These are phyloP conservation scores for Nannizziopsis barbatae DNA, from an alignment of 2,329 filamentous ascomycete species.

Conservation along the genomic window DNA sequence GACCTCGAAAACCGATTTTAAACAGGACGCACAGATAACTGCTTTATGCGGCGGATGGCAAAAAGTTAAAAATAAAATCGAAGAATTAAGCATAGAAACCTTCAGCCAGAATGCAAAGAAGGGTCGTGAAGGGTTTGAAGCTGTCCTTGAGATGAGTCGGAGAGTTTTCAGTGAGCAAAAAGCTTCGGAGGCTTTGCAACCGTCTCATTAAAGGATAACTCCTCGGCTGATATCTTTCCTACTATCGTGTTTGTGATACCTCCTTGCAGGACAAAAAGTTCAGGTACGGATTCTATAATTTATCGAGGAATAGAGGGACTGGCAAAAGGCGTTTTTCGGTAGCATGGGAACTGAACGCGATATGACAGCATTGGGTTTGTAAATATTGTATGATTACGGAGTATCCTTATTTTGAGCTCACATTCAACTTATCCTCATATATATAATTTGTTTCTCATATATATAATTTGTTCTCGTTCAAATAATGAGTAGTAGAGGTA, in stretches of 20 bases:
- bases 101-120: slow-evolving; percentile 87
- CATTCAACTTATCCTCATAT: background rate
- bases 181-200: slow-evolving; percentile 42
- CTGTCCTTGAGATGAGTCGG: slow-evolving; percentile 84
- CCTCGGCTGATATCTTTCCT: background rate
- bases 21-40: slow-evolving; percentile 83
- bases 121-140: slow-evolving; percentile 89
- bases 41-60: slow-evolving; percentile 95
- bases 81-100: slow-evolving; percentile 76
- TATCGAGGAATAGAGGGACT: background rate
- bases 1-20: slow-evolving; percentile 60
- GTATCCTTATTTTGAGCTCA: background rate
- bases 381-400: slow-evolving; percentile 10
- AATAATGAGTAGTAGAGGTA: too few species aligned
- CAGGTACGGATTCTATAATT: too few species aligned
- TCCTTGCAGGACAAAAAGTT: slow-evolving; percentile 1
- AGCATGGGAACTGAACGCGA: slow-evolving; percentile 2
- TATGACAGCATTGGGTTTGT: slow-evolving; percentile 8
- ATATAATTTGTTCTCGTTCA: too few species aligned
- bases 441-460: too few species aligned
- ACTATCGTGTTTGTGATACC: background rate
- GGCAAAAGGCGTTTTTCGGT: slow-evolving; percentile 2
- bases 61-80: slow-evolving; percentile 90
- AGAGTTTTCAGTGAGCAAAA: slow-evolving; percentile 84
- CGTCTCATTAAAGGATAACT: background rate